Base-by-base conservation (phyloP, 257 asterid species). In the Plectranthus barbatus region DNA sequence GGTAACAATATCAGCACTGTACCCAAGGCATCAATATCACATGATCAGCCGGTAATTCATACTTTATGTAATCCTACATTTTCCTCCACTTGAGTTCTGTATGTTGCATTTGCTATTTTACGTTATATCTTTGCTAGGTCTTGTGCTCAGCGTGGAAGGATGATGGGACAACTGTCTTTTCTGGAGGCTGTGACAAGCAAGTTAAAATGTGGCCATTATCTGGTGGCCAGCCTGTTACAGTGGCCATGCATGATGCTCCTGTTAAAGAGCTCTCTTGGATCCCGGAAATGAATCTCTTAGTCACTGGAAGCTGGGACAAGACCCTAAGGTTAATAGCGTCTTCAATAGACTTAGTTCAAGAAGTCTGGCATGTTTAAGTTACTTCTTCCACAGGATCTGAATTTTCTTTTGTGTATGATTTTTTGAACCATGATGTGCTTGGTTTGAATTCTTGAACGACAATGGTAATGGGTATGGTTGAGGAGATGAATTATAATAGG, bases 171-270 rank as follows among this genome's bases (percentile, higher is more conserved):
- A 82, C 99, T 68, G 86, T 92, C 48, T 92, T 92, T 78, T 81
- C 99, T 72, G 99, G 99, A 62, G 93, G 99, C 66, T 92, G 99
- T 77, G 99, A 92, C 80, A 92, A 89, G 72, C 97, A 86, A 77
- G 97, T 84, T 46, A 92, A 92, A 70, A 92, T 92, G 99, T 92
- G 99, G 99, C 95, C 91, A 24, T 66, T 73, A 60, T 75, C 92
- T 67, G 91, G 95, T 49, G 90, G 83, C 56, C 93, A 80, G 64
- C 82, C 96, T 0, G 86, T 89, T 13, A 92, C 95, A 31, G 96
- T 89, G 66, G 97, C 85, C 71, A 77, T 86, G 89, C 99, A 92
- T 59, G 96, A 92, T 71, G 82, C 89, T 77, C 95, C 99, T 24
- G 76, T 92, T 71, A 89, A 72, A 79, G 95, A 92, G 37, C 80